Conservation (phyloP, 2,329 filamentous ascomycete genomes). For the Camillea tinctor region DNA sequence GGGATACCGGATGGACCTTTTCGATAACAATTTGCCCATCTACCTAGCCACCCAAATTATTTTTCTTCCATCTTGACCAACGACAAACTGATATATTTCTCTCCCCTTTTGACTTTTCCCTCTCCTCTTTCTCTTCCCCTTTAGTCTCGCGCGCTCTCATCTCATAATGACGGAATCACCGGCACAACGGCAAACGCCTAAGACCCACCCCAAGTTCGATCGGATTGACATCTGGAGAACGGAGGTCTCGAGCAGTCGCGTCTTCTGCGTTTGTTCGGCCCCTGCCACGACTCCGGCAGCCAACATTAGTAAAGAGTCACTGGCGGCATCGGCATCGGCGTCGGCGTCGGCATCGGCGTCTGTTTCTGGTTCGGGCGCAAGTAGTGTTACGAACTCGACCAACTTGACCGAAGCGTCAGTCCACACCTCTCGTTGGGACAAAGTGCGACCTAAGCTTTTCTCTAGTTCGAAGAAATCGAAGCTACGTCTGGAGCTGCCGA, state of each 20-base stretch:
- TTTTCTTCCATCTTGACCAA: not conserved
- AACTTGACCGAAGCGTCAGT: not conserved
- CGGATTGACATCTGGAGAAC: slow-evolving; percentile 51
- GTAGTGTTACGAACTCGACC: slow-evolving; percentile 1
- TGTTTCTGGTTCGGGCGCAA: not conserved
- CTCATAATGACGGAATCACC: slow-evolving; percentile 2
- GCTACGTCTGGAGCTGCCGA: not conserved
- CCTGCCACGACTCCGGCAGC: slow-evolving; percentile 21
- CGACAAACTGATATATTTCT: too few relatives aligned
- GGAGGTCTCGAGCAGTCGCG: slow-evolving; percentile 43
- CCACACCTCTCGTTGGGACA: not conserved
- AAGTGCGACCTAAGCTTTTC: not conserved
- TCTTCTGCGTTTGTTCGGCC: slow-evolving; percentile 34
- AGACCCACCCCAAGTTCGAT: slow-evolving; percentile 18
- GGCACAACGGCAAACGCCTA: slow-evolving; percentile 5
- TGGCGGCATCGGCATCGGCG: not conserved
- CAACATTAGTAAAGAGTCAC: not conserved
- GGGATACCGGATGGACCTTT: too few relatives aligned
- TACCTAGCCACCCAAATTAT: not conserved
- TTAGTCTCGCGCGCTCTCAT: not conserved
- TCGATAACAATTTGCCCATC: too few relatives aligned
- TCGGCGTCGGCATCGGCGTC: not conserved
- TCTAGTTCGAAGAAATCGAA: not conserved
- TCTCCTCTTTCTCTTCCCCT: too few relatives aligned
- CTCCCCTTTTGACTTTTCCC: too few relatives aligned